These are phyloP conservation scores for Emydomyces testavorans DNA, from an alignment of 2,329 filamentous ascomycete genomes.

Conservation along the genomic window DNA sequence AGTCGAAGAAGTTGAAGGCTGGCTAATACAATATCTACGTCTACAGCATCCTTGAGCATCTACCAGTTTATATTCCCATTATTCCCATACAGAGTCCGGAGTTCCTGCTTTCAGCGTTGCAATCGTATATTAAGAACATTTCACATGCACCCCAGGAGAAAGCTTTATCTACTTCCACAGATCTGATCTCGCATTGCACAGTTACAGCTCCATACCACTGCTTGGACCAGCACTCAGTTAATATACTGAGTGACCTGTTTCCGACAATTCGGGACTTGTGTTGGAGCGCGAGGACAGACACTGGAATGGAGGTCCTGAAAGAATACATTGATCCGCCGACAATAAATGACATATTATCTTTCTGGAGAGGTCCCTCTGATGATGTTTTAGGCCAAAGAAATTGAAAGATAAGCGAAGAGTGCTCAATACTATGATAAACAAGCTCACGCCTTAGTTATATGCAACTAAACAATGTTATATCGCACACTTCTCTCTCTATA, in stretches of 20 bases:
- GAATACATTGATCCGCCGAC: constrained; percentile 26
- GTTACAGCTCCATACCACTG: constrained; percentile 15
- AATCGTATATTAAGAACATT: constrained; percentile 29
- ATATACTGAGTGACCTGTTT: constrained; percentile 26
- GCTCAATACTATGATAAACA: too few species aligned
- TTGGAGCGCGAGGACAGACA: constrained; percentile 15
- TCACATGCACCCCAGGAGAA: constrained; percentile 18
- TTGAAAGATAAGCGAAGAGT: too few species aligned
- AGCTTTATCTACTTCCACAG: constrained; percentile 12
- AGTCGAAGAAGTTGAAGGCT: not conserved
- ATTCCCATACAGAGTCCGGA: constrained; percentile 26
- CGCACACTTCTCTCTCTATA: too few species aligned
- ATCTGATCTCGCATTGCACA: constrained; percentile 20
- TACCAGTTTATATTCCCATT: constrained; percentile 19
- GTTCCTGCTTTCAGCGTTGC: constrained; percentile 17
- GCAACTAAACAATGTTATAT: too few species aligned
- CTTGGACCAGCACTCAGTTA: constrained; percentile 22
- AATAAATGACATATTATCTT: constrained; percentile 26
- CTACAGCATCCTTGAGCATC: constrained; percentile 19
- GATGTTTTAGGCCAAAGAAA: not conserved
- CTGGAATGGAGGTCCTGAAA: constrained; percentile 21
- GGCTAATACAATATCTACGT: not conserved
- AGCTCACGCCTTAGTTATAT: too few species aligned
- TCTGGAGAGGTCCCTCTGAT: constrained; percentile 23
- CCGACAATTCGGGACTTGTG: constrained; percentile 19